Percentiles rank a stretch among this genome's conserved stretches.
These are phyloP conservation scores for Berberis thunbergii DNA, from an alignment of 164 flowering plant genomes.

Conservation along the genomic window DNA sequence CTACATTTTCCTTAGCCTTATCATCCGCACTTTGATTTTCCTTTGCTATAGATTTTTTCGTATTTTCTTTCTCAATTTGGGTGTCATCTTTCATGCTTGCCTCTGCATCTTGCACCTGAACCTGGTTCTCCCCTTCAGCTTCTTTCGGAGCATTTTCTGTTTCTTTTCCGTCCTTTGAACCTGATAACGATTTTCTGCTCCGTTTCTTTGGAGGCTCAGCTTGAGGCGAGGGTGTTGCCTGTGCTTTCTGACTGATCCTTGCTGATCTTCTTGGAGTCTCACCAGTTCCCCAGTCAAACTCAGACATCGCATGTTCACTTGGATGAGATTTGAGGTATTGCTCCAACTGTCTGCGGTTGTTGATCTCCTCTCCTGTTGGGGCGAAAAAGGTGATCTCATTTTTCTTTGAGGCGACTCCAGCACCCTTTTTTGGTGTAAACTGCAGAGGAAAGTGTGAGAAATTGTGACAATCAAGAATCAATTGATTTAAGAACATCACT, in stretches of 20 bases:
- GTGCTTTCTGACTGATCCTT: conserved; percentile 68
- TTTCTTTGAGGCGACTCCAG: conserved; percentile 51
- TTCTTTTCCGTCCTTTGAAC: conserved; percentile 26
- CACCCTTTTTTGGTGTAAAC: conserved; percentile 51
- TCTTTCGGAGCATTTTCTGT: conserved; percentile 19
- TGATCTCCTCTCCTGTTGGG: conserved; percentile 79
- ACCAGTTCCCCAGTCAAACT: conserved; percentile 87
- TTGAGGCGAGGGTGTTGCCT: conserved; percentile 42
- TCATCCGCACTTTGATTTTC: no score
- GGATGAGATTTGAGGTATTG: conserved; percentile 73
- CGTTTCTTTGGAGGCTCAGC: conserved; percentile 41
- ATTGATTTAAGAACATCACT: no score
- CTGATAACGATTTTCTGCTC: conserved; percentile 25
- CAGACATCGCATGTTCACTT: conserved; percentile 49
- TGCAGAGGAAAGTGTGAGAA: conserved; percentile 14
- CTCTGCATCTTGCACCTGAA: no score
- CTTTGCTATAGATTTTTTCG: no score
- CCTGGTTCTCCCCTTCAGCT: conserved; percentile 14
- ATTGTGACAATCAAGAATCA: no score
- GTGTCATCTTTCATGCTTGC: no score
- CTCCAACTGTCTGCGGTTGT: conserved; percentile 53
- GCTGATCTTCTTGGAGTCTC: conserved; percentile 84
- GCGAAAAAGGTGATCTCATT: conserved; percentile 63
- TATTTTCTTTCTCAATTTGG: no score
- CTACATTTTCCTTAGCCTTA: no score